A percentile compares a stretch with the other conserved stretches of the same genome.
phyloP scores from a whole-genome alignment of 208 protist genomes.

The Angomonas ambiguus region DNA sequence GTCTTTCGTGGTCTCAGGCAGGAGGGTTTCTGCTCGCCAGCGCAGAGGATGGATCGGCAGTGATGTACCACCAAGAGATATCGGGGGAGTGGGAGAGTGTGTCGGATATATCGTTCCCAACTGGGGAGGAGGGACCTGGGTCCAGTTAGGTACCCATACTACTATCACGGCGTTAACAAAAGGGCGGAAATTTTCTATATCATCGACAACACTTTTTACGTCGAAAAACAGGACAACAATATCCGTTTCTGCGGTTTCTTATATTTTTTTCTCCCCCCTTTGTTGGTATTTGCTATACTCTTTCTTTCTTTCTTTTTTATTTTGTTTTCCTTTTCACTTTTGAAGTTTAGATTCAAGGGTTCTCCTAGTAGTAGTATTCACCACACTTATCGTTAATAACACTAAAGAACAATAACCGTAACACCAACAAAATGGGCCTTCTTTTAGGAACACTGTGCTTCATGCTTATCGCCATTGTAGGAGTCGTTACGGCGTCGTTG shows the following conservation, averaged over 20 bases:
- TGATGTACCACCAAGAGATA: constrained; percentile 70
- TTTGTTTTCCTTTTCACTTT: constrained; percentile 6
- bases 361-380: no score
- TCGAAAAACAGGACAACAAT: no score
- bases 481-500: constrained; percentile 49
- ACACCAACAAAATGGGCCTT: constrained; percentile 43
- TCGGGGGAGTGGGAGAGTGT: constrained; percentile 56
- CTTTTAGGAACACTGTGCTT: constrained; percentile 77
- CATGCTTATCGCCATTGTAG: constrained; percentile 42
- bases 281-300: neutral
- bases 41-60: constrained; percentile 62
- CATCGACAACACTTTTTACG: neutral
- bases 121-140: neutral
- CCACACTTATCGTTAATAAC: no score
- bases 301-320: neutral
- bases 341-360: no score
- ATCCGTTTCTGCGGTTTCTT: neutral
- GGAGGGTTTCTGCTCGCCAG: constrained; percentile 81
- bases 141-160: no score
- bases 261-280: constrained; percentile 8
- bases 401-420: neutral
- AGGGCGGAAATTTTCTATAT: neutral
- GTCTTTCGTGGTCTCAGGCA: constrained; percentile 78
- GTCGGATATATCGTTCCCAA: constrained; percentile 44
- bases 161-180: neutral